phyloP scores from a whole-genome alignment of 2,329 filamentous ascomycete genomes.

The Talaromyces sp. region DNA sequence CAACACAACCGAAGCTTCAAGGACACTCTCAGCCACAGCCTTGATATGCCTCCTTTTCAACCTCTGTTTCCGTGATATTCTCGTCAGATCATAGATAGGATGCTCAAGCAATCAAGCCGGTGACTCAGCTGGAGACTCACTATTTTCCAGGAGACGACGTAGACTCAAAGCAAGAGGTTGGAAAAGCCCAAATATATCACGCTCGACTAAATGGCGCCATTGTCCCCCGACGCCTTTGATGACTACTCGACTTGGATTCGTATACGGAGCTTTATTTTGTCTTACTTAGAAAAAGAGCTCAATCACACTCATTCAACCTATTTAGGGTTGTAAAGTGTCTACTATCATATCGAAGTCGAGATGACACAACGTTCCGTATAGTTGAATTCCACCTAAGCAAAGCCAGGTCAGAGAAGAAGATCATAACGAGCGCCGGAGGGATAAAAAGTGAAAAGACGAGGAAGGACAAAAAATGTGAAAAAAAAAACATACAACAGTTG shows the following conservation, averaged over 20 bases:
- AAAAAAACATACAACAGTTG: constrained; percentile 39
- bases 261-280: too few species aligned
- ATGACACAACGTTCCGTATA: too few species aligned
- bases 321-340: too few species aligned
- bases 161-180: background rate
- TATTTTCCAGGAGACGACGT: background rate
- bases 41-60: constrained; percentile 12
- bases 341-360: too few species aligned
- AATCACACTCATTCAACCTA: too few species aligned
- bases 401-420: too few species aligned
- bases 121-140: background rate
- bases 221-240: background rate
- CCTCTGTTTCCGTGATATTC: background rate
- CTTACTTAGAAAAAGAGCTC: too few species aligned
- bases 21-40: constrained; percentile 9
- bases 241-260: background rate
- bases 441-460: too few species aligned
- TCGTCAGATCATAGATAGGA: background rate
- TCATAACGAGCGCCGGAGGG: too few species aligned
- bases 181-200: background rate
- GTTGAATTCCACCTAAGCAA: too few species aligned
- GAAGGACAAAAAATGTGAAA: too few species aligned
- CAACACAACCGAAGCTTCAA: background rate
- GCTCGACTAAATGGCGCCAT: background rate
- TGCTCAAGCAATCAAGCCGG: background rate